phyloP scores from a whole-genome alignment of 768 basidiomycete species.

The Pisolithus albus region DNA sequence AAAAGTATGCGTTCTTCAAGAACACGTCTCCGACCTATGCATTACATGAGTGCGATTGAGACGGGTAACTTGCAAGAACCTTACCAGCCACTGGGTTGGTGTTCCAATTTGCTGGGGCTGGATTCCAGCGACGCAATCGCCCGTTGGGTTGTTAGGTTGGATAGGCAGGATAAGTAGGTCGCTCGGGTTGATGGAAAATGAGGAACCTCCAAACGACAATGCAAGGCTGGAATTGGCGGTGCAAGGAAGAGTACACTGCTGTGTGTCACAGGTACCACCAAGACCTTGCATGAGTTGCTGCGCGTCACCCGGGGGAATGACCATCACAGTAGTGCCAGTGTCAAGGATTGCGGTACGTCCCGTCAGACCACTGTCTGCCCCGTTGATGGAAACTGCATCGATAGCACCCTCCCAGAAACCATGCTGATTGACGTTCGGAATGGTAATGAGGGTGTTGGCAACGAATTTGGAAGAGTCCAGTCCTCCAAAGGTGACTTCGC shows the following conservation, averaged over 20 bases:
- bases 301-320: slow-evolving; percentile 43
- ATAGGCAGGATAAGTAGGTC: slow-evolving; percentile 59
- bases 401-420: slow-evolving; percentile 82
- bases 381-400: slow-evolving; percentile 53
- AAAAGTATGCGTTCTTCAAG: slow-evolving; percentile 73
- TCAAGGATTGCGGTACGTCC: slow-evolving; percentile 67
- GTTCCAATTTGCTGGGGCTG: slow-evolving; percentile 54
- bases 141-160: slow-evolving; percentile 42
- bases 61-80: slow-evolving; percentile 14
- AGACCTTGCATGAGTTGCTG: slow-evolving; percentile 51
- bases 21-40: slow-evolving; percentile 60
- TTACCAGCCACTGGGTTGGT: slow-evolving; percentile 60
- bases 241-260: slow-evolving; percentile 62
- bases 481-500: slow-evolving; percentile 77
- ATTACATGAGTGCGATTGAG: neutral
- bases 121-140: slow-evolving; percentile 69
- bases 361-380: slow-evolving; percentile 40
- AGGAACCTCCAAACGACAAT: slow-evolving; percentile 49
- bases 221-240: slow-evolving; percentile 46
- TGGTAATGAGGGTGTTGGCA: slow-evolving; percentile 44
- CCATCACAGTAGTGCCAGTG: slow-evolving; percentile 42
- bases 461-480: slow-evolving; percentile 68
- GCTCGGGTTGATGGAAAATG: slow-evolving; percentile 57
- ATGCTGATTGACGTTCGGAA: slow-evolving; percentile 53
- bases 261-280: slow-evolving; percentile 44